phyloP scores from a whole-genome alignment of 2,329 filamentous ascomycete species.

The Aspergillus quadrilineatus region DNA sequence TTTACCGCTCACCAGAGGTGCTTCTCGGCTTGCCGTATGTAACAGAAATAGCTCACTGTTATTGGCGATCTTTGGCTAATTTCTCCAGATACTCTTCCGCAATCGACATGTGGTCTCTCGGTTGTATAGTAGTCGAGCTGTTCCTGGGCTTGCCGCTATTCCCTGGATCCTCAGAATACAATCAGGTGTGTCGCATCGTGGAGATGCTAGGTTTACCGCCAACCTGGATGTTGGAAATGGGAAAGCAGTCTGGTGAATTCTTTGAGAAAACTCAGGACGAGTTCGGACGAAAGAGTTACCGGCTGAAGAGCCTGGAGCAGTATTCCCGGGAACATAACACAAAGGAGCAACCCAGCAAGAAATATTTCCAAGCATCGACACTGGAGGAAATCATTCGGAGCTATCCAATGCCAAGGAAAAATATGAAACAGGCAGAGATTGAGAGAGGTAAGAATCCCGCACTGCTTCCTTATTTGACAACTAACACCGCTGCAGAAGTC shows the following conservation, averaged over 20 bases:
- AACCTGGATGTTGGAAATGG: slow-evolving; percentile 99
- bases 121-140: slow-evolving; percentile 96
- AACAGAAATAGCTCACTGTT: background rate
- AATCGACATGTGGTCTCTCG: slow-evolving; percentile 99
- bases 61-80: slow-evolving; percentile 1
- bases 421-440: slow-evolving; percentile 97
- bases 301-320: slow-evolving; percentile 95
- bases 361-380: slow-evolving; percentile 94
- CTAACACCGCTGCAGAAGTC: slow-evolving; percentile 69
- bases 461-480: background rate
- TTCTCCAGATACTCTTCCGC: slow-evolving; percentile 76
- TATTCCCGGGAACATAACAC: slow-evolving; percentile 93
- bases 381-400: slow-evolving; percentile 96
- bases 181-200: slow-evolving; percentile 93
- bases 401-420: slow-evolving; percentile 97
- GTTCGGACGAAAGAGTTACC: slow-evolving; percentile 84
- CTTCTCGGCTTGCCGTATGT: slow-evolving; percentile 78
- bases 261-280: slow-evolving; percentile 93
- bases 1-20: slow-evolving; percentile 96
- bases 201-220: slow-evolving; percentile 97
- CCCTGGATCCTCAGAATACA: slow-evolving; percentile 97
- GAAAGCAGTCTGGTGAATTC: slow-evolving; percentile 95
- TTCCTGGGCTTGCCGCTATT: slow-evolving; percentile 94
- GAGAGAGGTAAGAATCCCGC: slow-evolving; percentile 71
- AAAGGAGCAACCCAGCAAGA: slow-evolving; percentile 99